A percentile compares a stretch with the other conserved stretches of the same genome.
These are phyloP conservation scores for Pseudopithomyces maydicus DNA, from an alignment of 2,329 filamentous ascomycete species.

Conservation along the genomic window DNA sequence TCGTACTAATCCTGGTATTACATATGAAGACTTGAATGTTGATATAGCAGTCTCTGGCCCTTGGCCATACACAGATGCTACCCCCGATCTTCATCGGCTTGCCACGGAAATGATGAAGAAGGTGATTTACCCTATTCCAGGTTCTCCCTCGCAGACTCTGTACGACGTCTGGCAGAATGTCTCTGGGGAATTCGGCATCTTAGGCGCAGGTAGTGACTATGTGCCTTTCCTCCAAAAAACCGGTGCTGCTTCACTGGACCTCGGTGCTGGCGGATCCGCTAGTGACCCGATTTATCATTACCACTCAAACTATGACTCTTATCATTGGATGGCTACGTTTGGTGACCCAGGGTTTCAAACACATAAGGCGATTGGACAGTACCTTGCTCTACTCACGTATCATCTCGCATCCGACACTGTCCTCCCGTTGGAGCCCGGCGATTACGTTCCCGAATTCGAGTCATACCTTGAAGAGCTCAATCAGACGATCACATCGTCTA, in stretches of 20 bases:
- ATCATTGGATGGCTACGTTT: constrained; percentile 58
- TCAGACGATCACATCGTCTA: constrained; percentile 28
- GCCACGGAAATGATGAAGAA: constrained; percentile 47
- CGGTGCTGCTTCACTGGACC: constrained; percentile 50
- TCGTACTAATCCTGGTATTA: too few species aligned
- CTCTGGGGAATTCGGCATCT: constrained; percentile 46
- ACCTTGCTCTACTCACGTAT: constrained; percentile 50
- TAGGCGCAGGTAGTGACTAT: constrained; percentile 55
- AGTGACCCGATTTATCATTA: constrained; percentile 54
- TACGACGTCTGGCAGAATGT: constrained; percentile 52
- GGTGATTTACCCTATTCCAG: constrained; percentile 47
- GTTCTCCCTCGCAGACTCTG: constrained; percentile 46
- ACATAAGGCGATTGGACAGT: constrained; percentile 57
- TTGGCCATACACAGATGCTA: constrained; percentile 44
- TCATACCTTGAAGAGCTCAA: constrained; percentile 44
- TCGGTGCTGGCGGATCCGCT: constrained; percentile 46
- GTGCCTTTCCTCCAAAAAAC: constrained; percentile 52
- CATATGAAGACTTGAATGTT: constrained; percentile 52
- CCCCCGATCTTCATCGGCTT: constrained; percentile 49
- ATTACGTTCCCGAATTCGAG: constrained; percentile 45
- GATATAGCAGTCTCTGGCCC: constrained; percentile 56
- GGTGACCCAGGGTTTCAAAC: constrained; percentile 58
- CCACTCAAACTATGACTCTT: constrained; percentile 54
- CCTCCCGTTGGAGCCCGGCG: constrained; percentile 46
- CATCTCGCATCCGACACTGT: constrained; percentile 47